Base-by-base conservation (phyloP, 2,329 filamentous ascomycete species). In the Fusarium graminum region DNA sequence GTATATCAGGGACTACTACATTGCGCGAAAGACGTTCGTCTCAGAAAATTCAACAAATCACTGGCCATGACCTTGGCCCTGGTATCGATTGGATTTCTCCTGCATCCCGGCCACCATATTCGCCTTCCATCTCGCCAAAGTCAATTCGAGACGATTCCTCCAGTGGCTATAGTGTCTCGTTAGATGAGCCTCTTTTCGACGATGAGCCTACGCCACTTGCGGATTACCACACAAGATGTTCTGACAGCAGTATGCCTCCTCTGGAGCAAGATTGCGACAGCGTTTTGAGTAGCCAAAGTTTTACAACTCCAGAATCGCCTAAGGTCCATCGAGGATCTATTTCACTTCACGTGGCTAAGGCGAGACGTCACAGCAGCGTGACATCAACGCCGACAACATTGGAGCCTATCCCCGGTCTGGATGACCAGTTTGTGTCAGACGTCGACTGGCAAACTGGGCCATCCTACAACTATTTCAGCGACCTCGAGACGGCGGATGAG, bases 1-100 rank as follows among this genome's bases (percentile, higher is more conserved):
- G 65, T 44, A 50, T 69, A 39, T 60, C 68, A 5, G 52, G 54
- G 5, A 53, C 60, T 7, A 67, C 50, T 32, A 58, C 70, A 26
- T 55, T 67, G 12, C 59, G 67, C 22, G 66, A 70, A 19, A 68
- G 65, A 11, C 71, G 74, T 2, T 78, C 80, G 0, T 75, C 75
- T 0, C 72, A 73, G 41, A 83, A 83, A 71, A 73, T 82, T 40
- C 74, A 76, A 32, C 79, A 81, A 65, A 74, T 83, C 14, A 82
- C 74, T 7, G 81, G 80, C 2, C 72, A 78, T 28, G 77, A 80
- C 39, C 42, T 81, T n/a, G 73, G 74, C 44, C 60, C 75, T 17
- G 45, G 44, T 17, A 41, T 60, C 14, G 70, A 73, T 43, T 72
- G 67, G 61, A 52, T 52, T 6, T 26, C 61, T 17, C 36, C 65